Conservation (phyloP, 148 eudicot genomes). For the Persicaria tinctoria region DNA sequence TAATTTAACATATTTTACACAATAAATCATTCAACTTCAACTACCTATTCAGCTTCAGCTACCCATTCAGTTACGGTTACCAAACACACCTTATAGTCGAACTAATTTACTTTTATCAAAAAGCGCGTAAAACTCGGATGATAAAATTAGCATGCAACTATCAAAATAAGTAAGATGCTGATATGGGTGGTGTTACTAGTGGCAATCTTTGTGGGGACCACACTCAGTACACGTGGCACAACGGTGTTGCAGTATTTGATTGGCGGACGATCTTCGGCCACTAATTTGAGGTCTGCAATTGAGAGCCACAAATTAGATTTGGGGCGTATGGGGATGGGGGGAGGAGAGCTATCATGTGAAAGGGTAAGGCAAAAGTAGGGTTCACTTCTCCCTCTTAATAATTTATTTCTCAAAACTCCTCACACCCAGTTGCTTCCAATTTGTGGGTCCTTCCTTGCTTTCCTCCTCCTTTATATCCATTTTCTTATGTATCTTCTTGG, state of each 20-base stretch:
- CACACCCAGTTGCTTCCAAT: not conserved
- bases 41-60: too few species aligned
- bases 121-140: too few species aligned
- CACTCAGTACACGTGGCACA: not conserved
- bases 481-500: not conserved
- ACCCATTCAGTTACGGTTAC: too few species aligned
- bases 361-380: not conserved
- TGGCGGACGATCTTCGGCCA: conserved; percentile 1
- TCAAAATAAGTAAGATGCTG: not conserved
- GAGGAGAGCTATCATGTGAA: not conserved
- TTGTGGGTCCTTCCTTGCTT: not conserved
- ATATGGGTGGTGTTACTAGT: not conserved
- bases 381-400: not conserved
- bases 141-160: too few species aligned
- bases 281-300: not conserved
- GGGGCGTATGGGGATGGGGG: not conserved
- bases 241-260: conserved; percentile 7
- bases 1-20: too few species aligned
- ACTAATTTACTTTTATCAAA: too few species aligned
- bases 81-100: too few species aligned
- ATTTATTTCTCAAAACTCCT: not conserved
- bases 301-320: conserved; percentile 7
- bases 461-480: not conserved
- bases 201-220: not conserved
- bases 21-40: too few species aligned